Percentiles rank a stretch among this genome's conserved stretches.
These are phyloP conservation scores for Tylopilus intermedius DNA, from an alignment of 768 basidiomycete species.

Conservation along the genomic window DNA sequence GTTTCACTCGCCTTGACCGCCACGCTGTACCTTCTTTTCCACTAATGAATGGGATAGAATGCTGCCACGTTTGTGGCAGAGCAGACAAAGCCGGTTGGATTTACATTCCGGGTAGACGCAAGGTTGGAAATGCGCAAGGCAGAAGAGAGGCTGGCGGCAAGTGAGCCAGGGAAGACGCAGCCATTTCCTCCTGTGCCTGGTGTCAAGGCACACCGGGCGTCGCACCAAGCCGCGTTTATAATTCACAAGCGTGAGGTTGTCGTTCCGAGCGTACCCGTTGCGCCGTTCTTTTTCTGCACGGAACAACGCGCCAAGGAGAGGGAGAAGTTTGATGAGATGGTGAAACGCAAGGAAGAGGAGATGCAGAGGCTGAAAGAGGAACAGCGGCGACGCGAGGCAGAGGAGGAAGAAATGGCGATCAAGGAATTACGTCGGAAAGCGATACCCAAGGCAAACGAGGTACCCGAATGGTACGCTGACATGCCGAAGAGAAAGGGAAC, in stretches of 20 bases:
- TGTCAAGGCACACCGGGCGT: conserved; percentile 50
- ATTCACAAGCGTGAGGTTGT: conserved; percentile 44
- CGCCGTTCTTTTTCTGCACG: conserved; percentile 45
- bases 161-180: conserved; percentile 21
- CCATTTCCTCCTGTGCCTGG: conserved; percentile 41
- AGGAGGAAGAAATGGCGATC: conserved; percentile 57
- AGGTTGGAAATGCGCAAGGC: conserved; percentile 45
- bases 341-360: conserved; percentile 55
- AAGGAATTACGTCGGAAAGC: conserved; percentile 57
- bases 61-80: conserved; percentile 26
- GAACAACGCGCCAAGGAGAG: conserved; percentile 57
- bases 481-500: conserved; percentile 52
- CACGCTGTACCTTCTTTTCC: conserved; percentile 19
- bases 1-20: background rate
- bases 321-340: conserved; percentile 55
- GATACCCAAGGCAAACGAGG: conserved; percentile 62
- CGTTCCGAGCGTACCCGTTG: conserved; percentile 32
- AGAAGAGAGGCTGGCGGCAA: conserved; percentile 28
- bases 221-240: conserved; percentile 33
- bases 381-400: conserved; percentile 41
- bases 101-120: conserved; percentile 49
- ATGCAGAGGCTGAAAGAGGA: conserved; percentile 42
- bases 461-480: conserved; percentile 74
- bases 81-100: conserved; percentile 45
- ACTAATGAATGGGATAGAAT: conserved; percentile 14